These are phyloP conservation scores for Scheffersomyces titani DNA, from an alignment of 1,139 yeast species.

Conservation along the genomic window DNA sequence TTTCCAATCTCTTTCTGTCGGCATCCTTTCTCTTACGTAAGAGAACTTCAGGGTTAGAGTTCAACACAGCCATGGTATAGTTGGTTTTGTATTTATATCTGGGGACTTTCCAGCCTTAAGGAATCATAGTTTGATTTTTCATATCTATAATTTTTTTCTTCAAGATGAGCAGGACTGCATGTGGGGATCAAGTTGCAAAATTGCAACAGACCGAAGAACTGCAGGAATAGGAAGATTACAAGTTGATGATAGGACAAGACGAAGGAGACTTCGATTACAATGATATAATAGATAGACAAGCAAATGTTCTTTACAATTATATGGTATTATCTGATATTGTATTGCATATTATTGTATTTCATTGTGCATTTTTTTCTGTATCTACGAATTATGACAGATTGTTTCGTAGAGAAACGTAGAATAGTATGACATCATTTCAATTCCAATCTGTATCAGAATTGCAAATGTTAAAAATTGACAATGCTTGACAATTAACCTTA, in stretches of 20 bases:
- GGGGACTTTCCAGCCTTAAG: neutral
- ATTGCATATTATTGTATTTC: too few species aligned
- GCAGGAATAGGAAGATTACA: neutral
- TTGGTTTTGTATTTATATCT: neutral
- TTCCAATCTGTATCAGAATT: neutral
- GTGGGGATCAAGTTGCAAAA: neutral
- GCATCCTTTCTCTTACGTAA: constrained; percentile 77
- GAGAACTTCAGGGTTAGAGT: constrained; percentile 74
- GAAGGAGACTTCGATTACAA: neutral
- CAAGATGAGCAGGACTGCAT: neutral
- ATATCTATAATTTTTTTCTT: neutral
- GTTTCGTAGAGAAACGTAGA: too few species aligned
- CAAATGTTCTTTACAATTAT: too few species aligned
- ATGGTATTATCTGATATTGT: too few species aligned
- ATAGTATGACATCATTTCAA: too few species aligned
- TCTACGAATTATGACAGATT: too few species aligned
- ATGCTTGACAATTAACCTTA: neutral
- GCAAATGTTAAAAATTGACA: neutral
- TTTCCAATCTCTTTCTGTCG: constrained; percentile 67
- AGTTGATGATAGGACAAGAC: neutral
- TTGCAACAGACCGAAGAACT: neutral
- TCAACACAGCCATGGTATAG: constrained; percentile 48
- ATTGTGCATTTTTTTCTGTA: too few species aligned
- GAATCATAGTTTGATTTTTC: neutral
- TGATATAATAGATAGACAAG: neutral